phyloP scores from a whole-genome alignment of 1,284 basidiomycete species.

The Cutaneotrichosporon cyanovorans region DNA sequence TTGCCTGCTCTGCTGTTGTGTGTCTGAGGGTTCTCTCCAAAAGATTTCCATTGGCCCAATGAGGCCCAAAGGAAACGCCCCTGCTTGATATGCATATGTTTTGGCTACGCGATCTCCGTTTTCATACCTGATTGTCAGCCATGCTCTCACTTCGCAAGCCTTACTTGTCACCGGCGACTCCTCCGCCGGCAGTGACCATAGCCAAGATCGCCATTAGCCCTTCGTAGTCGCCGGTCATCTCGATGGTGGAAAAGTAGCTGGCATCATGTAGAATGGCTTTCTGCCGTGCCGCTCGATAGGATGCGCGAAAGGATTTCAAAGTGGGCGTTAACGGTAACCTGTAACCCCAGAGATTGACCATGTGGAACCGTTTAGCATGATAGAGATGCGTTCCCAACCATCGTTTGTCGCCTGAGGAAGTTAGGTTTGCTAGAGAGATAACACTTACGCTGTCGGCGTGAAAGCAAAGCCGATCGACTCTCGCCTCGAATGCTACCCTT shows the following conservation, averaged over 20 bases:
- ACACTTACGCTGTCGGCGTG: conserved; percentile 27
- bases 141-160: neutral
- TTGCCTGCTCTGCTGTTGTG: neutral
- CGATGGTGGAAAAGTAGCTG: conserved; percentile 69
- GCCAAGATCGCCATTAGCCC: conserved; percentile 54
- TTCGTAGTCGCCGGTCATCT: conserved; percentile 58
- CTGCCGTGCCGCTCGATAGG: conserved; percentile 74
- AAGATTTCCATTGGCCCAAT: conserved; percentile 65
- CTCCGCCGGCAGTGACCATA: conserved; percentile 26
- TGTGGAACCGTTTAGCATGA: conserved; percentile 89
- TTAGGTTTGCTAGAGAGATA: no score
- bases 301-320: conserved; percentile 79
- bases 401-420: conserved; percentile 60
- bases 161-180: conserved; percentile 34
- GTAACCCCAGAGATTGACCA: conserved; percentile 84
- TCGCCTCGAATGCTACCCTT: conserved; percentile 28
- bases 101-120: conserved; percentile 44
- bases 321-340: conserved; percentile 76
- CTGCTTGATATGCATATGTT: conserved; percentile 33
- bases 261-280: conserved; percentile 79
- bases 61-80: conserved; percentile 59
- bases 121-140: conserved; percentile 51
- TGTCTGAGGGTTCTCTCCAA: conserved; percentile 51
- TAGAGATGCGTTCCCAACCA: conserved; percentile 92
- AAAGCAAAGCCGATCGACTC: conserved; percentile 31